Evolutionary conservation across 1,284 basidiomycete species (phyloP), one percentile per base, ranked within the genome.

Genomic region (Rhodofomes roseus): DNA sequence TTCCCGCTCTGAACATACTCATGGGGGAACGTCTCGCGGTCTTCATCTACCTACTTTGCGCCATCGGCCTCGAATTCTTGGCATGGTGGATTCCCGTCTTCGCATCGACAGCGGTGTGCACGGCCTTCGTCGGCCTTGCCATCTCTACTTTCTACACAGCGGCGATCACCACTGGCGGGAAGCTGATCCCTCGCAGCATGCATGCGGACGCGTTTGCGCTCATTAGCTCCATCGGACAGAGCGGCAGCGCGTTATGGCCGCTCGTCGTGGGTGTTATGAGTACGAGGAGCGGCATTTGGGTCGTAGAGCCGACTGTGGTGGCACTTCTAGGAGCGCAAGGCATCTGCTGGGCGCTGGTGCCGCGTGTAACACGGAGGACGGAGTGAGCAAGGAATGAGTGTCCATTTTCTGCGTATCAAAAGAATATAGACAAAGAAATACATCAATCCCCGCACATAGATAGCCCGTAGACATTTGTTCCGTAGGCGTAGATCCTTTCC

Each of bases 81-180:
- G 71, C 71, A 11, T 73, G 71, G 73, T 68, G 70, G 54, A 61
- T 72, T 22, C 70, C 71, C 23, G 55, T 66, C 54, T 62, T 72
- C 56, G 64, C 66, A 11, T 71, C 73, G n/a, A 73, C 71, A 16
- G 71, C 73, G 1, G 60, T 70, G 36, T 71, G 70, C 44, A 72
- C 73, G 5, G 71, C 71, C n/a, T 64, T 74, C 59, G 68, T 74
- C 59, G 73, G 73, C 11, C 65, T 74, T 46, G 68, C 68, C 20
- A 72, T 74, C 65, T 71, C 70, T n/a, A 73, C 72, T 5, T 73
- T 73, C 62, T 74, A 74, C 63, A 61, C 71, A 2, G 68, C 70
- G 20, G 70, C 68, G 43, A 72, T 73, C 56, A 68, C 69, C 40
- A 68, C 62, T 1, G 70, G 66, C 2, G 68, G 70, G 18, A 66